Evolutionary conservation across 1,139 yeast species (phyloP), one percentile per base, ranked within the genome.

Genomic region (Cylindricascospora bacillispora): DNA sequence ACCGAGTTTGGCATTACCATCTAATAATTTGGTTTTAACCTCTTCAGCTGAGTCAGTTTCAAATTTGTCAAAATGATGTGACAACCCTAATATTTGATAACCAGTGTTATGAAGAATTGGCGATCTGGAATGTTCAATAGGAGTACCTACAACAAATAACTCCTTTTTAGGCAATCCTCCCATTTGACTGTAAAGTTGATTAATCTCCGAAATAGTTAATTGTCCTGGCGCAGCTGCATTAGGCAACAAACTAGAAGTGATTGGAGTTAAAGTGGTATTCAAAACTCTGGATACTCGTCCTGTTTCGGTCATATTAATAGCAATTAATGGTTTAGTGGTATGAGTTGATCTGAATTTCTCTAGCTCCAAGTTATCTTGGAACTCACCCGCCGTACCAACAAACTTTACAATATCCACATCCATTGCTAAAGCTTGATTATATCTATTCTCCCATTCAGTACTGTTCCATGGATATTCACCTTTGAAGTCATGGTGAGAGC

Each of bases 71-170:
- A 85, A 85, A 5, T 55, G 47, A 50, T 82, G 76, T n/a, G 95
- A 94, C 45, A 89, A 63, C 3, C 85, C 85, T 40, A 85, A 64
- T 13, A 66, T 59, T 36, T 69, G 50, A 58, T 78, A 89, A 18
- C 77, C 82, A 2, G 92, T 67, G 47, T 75, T 75, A 58, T 89
- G 97, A 43, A 89, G 63, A 11, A 68, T 62, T 26, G 98, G 98
- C 2, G 95, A 83, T 49, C 83, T 71, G 2, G 97, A 85, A 52
- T 85, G 95, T 4, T 68, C 57, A 36, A 86, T 69, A 30, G 97
- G 97, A 12, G 65, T 62, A 4, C 98, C 98, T 39, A 76, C 76
- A 39, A 89, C 75, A 59, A 70, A 81, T 45, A 74, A 82, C 38
- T 71, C 65, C 59, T 75, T 70, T 9, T 62, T 49, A 2, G 54